phyloP scores from a whole-genome alignment of 177 flowering plant species.

The Vitis hybrid region DNA sequence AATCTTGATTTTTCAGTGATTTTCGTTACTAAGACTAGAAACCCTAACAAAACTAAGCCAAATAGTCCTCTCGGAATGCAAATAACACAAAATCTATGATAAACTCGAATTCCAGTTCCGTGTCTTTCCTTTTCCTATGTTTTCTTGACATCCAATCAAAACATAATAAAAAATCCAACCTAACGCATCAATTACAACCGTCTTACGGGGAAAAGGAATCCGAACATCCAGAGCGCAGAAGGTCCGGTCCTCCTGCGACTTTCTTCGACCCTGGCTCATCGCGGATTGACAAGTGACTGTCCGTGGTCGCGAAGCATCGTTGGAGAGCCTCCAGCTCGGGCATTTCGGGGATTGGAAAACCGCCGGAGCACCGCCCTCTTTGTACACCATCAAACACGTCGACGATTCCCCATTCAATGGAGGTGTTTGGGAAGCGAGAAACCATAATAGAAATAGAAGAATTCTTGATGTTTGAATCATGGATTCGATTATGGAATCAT shows the following conservation, averaged over 20 bases:
- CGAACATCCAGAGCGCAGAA: conserved; percentile 58
- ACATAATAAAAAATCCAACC: no score
- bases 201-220: conserved; percentile 65
- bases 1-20: no score
- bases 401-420: conserved; percentile 50
- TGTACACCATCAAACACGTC: conserved; percentile 64
- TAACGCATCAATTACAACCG: no score
- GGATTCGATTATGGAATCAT: no score
- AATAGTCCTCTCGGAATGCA: no score
- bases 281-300: conserved; percentile 45
- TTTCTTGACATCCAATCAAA: no score
- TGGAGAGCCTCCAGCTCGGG: conserved; percentile 64
- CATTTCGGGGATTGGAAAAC: conserved; percentile 75
- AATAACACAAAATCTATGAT: no score
- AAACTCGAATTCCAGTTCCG: no score
- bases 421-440: conserved; percentile 5
- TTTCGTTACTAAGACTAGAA: no score
- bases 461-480: background rate
- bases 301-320: conserved; percentile 26
- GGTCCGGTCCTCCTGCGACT: conserved; percentile 62
- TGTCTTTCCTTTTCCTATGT: no score
- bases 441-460: conserved; percentile 9
- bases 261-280: conserved; percentile 54
- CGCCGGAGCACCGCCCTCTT: conserved; percentile 77
- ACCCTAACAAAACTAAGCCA: no score